Base-by-base conservation (phyloP, 2,329 filamentous ascomycete genomes). In the Colletotrichum sp. region DNA sequence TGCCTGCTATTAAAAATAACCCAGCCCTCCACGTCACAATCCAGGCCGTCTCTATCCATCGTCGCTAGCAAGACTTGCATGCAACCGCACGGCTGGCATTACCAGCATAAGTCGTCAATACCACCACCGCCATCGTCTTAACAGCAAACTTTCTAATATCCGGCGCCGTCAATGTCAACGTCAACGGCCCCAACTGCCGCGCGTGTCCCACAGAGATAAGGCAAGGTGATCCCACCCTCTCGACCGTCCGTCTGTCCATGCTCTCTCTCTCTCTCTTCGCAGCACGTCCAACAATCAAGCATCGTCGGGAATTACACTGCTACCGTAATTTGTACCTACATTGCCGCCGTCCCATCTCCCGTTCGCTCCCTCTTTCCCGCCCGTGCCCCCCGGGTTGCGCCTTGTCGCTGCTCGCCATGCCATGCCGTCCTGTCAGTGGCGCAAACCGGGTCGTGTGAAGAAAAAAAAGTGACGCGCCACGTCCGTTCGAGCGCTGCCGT, bases 1-100 rank as follows among this genome's bases (percentile, higher is more conserved):
- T 68, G 64, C 65, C 24, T 34, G 26, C n/a, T 32, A 8, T 55
- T 73, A 73, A 76, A 76, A 76, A 72, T 63, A 52, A 76, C 63
- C 39, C 55, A 12, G 24, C 24, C 28, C 36, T 26, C 68, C 68
- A 75, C 72, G 62, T 72, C 72, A 32, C 68, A 67, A n/a, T 26
- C 16, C 72, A 69, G 36, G 63, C 36, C 39, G 36, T 13, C 30
- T 30, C 5, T 75, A 67, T 66, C 72, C 62, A 66, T 71, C 30
- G 5, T 65, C n/a, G 59, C 66, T 64, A 44, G 44, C 10, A 55
- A 24, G 30, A 5, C 39, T 24, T n/a, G n/a, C 34, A 30, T n/a
- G 32, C 44, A 55, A n/a, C 36, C 24, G 24, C 30, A n/a, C 26
- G 26, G 26, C 39, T 12, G 1, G 26, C 28, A 26, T 21, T 34